A percentile compares a stretch with the other conserved stretches of the same genome.
Evolutionary conservation across 371 early-diverging fungal species (phyloP).

Genomic region (Encephalitozoon cuniculi): DNA sequence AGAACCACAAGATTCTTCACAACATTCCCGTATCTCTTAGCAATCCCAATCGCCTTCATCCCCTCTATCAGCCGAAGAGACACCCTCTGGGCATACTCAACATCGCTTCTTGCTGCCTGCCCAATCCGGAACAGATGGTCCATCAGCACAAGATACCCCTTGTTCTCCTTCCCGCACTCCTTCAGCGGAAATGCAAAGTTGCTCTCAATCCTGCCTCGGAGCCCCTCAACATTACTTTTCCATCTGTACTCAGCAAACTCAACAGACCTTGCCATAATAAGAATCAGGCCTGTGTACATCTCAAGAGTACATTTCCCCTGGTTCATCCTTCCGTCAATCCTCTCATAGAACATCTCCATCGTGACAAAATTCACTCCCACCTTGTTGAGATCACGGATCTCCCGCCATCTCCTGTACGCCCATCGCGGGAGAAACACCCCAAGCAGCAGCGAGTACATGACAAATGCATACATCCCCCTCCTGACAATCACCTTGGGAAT

Average conservation of each 20-base stretch:
- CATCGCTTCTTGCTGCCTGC: background rate
- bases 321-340: slow-evolving; percentile 7
- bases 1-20: slow-evolving; percentile 34
- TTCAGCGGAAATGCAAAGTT: slow-evolving; percentile 35
- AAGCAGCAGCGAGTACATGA: slow-evolving; percentile 47
- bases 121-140: slow-evolving; percentile 44
- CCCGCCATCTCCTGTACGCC: slow-evolving; percentile 50
- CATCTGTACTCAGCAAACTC: slow-evolving; percentile 36
- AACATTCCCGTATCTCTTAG: background rate
- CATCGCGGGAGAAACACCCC: slow-evolving; percentile 49
- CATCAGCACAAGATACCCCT: slow-evolving; percentile 36
- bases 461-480: slow-evolving; percentile 36
- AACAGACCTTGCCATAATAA: slow-evolving; percentile 28
- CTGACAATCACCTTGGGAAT: slow-evolving; percentile 54
- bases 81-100: slow-evolving; percentile 12
- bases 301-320: background rate
- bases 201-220: slow-evolving; percentile 27
- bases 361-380: slow-evolving; percentile 35
- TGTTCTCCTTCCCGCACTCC: slow-evolving; percentile 1
- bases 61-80: slow-evolving; percentile 25
- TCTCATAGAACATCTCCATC: slow-evolving; percentile 49
- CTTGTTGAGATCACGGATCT: slow-evolving; percentile 19
- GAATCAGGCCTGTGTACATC: background rate
- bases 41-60: slow-evolving; percentile 30
- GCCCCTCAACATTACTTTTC: background rate